These are phyloP conservation scores for Terfezia claveryi DNA, from an alignment of 495 filamentous ascomycete species.

Conservation along the genomic window DNA sequence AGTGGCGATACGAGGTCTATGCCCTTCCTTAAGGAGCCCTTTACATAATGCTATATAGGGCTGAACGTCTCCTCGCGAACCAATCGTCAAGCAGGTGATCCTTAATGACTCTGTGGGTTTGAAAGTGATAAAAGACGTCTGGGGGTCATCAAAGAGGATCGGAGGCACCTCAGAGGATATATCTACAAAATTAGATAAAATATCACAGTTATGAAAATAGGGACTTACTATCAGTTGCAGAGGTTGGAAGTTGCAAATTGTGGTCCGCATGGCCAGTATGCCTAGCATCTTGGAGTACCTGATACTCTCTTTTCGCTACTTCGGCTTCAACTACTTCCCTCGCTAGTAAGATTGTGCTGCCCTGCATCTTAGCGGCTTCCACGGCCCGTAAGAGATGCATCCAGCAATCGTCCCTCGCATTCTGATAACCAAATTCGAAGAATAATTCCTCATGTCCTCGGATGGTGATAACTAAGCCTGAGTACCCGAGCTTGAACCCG, in stretches of 20 bases:
- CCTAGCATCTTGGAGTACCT: constrained; percentile 58
- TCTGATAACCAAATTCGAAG: constrained; percentile 67
- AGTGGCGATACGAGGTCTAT: constrained; percentile 71
- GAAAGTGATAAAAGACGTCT: constrained; percentile 83
- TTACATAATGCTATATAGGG: constrained; percentile 95
- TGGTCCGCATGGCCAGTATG: constrained; percentile 36
- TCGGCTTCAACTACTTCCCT: constrained; percentile 52
- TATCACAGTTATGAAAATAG: too few relatives aligned
- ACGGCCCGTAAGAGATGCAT: constrained; percentile 57
- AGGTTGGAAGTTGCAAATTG: constrained; percentile 34
- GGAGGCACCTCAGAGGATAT: constrained; percentile 32
- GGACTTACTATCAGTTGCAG: constrained; percentile 22
- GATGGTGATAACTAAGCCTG: constrained; percentile 76
- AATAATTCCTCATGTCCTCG: constrained; percentile 90
- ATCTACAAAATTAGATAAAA: background rate
- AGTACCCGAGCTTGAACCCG: constrained; percentile 80
- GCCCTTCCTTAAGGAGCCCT: constrained; percentile 67
- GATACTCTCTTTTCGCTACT: constrained; percentile 60
- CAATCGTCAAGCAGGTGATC: constrained; percentile 91
- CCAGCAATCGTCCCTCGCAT: constrained; percentile 68
- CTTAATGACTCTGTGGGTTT: constrained; percentile 61
- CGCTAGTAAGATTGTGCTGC: constrained; percentile 43
- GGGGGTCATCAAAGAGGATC: constrained; percentile 78
- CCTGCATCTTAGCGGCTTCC: constrained; percentile 47
- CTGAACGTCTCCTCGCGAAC: constrained; percentile 87